A percentile compares a stretch with the other conserved stretches of the same genome.
phyloP scores from a whole-genome alignment of 106 monocot genomes.

The Acorus calamus region DNA sequence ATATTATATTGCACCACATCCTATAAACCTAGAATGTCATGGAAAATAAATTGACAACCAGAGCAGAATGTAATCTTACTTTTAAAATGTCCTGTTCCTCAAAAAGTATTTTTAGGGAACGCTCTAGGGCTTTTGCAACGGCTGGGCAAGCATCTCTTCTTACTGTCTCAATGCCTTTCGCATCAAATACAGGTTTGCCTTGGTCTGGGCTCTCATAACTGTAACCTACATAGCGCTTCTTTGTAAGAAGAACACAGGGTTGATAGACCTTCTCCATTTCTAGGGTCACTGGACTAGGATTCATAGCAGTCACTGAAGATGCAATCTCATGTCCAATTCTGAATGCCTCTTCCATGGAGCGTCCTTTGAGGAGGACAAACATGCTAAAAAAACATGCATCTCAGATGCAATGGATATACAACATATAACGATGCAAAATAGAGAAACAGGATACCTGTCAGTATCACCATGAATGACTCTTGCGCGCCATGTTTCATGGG shows the following conservation, averaged over 20 bases:
- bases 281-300: conserved; percentile 80
- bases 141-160: conserved; percentile 89
- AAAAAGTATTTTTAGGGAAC: conserved; percentile 69
- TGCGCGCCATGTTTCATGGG: conserved; percentile 70
- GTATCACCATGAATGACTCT: conserved; percentile 95
- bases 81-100: conserved; percentile 49
- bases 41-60: neutral
- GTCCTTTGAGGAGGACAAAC: conserved; percentile 89
- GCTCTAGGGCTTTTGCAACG: conserved; percentile 84
- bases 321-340: conserved; percentile 94
- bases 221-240: conserved; percentile 99
- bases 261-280: conserved; percentile 92
- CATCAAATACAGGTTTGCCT: conserved; percentile 69
- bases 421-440: too few species aligned
- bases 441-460: conserved; percentile 49
- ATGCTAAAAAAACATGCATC: conserved; percentile 44
- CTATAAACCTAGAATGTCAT: too few species aligned
- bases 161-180: conserved; percentile 94
- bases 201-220: conserved; percentile 77
- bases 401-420: neutral
- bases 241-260: conserved; percentile 90
- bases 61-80: conserved; percentile 24
- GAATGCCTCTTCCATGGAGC: conserved; percentile 66
- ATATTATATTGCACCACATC: neutral
- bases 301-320: conserved; percentile 68